Evolutionary conservation across 768 basidiomycete species (phyloP), one percentile per base, ranked within the genome.

Genomic region (Phanerochaete carnosa): DNA sequence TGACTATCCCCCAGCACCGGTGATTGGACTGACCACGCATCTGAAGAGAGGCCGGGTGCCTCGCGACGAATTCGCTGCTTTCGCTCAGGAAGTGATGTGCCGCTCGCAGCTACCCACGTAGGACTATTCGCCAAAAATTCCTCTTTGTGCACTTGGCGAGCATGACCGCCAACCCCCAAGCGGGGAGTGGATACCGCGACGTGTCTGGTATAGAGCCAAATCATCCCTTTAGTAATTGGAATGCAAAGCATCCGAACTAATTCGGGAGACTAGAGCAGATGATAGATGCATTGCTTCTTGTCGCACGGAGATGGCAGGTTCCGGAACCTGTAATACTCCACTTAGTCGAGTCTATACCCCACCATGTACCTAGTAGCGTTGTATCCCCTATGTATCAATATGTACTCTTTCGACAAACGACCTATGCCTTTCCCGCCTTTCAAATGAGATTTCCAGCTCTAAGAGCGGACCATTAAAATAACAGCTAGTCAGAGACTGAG

Each of bases 11-110:
- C 29, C 30, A 29, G 33, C 25, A 22, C 32, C 19, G 16, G 29
- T n/a, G 3, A 43, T 15, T 25, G 6, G 9, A 26, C 43, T 16
- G 55, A 45, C 49, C 33, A 35, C 50, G 22, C 23, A 25, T 8
- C 16, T 46, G 7, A 51, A 72, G 70, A 58, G 65, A 49, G 70
- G 70, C 25, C 67, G 70, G 54, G 50, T 66, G 28, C 58, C 69
- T 13, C 64, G 63, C 59, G 33, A 47, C 26, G 70, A 70, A 7
- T 72, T 72, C 55, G 57, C 65, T 15, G 61, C 64, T 11, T 72
- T 72, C 55, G 69, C 69, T n/a, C 30, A 59, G 35, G 46, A 52
- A 23, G 65, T 70, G 19, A 30, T 56, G 61, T 30, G 19, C 30
- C 2, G 51, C 37, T 9, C 54, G 58, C 23, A 22, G 29, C 7